phyloP scores from a whole-genome alignment of 2,329 filamentous ascomycete genomes.

The Colletotrichum tabaci region DNA sequence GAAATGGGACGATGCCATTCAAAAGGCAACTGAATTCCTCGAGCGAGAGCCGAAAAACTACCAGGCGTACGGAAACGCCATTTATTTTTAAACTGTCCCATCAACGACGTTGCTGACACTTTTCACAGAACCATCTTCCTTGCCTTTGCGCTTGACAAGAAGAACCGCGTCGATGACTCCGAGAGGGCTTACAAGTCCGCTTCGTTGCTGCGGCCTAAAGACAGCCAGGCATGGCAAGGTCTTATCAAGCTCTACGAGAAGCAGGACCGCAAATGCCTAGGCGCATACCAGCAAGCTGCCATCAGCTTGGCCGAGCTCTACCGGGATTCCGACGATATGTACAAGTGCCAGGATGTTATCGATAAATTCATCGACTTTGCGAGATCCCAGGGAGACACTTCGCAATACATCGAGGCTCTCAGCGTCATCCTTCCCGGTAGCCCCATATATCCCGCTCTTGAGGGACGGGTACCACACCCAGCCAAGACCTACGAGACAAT shows the following conservation, averaged over 20 bases:
- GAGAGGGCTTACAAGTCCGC: conserved; percentile 84
- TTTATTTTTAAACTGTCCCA: neutral
- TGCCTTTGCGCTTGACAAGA: conserved; percentile 87
- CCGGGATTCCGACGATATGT: conserved; percentile 74
- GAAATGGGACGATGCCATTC: conserved; percentile 83
- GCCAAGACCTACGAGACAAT: conserved; percentile 85
- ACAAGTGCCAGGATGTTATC: conserved; percentile 77
- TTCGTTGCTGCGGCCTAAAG: conserved; percentile 78
- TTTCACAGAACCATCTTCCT: conserved; percentile 74
- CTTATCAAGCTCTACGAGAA: conserved; percentile 88
- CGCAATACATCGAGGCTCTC: conserved; percentile 83
- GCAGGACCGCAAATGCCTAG: conserved; percentile 77
- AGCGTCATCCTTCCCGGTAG: conserved; percentile 84
- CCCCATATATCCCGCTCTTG: conserved; percentile 84
- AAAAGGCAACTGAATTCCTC: conserved; percentile 78
- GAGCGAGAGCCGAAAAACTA: conserved; percentile 84
- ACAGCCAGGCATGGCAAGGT: conserved; percentile 92
- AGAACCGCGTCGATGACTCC: conserved; percentile 78
- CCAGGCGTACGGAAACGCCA: conserved; percentile 73
- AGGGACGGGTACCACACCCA: conserved; percentile 87
- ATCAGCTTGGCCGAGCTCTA: conserved; percentile 83
- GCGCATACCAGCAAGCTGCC: conserved; percentile 81
- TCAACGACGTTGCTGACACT: conserved; percentile 33
- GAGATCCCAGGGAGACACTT: conserved; percentile 78
- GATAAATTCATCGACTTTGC: conserved; percentile 86